Conservation (phyloP, 129 eudicot species). For the Flaveria ramosissima region DNA sequence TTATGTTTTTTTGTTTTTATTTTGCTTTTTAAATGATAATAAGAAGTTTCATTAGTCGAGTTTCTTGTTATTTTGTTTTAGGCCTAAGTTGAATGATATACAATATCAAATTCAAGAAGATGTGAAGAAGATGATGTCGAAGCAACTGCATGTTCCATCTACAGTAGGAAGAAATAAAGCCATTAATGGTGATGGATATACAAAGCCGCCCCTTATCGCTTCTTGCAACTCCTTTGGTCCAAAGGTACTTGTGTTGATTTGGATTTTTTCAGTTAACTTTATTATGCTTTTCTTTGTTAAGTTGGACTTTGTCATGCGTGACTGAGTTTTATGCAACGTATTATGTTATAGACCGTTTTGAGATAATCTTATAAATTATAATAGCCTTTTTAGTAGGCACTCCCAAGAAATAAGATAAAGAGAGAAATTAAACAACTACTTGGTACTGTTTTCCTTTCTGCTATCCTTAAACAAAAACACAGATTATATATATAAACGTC, state of each 20-base stretch:
- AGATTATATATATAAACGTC: too few species aligned
- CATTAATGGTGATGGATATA: constrained; percentile 23
- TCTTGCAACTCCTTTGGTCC: constrained; percentile 90
- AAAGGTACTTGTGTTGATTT: constrained; percentile 51
- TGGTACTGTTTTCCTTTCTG: too few species aligned
- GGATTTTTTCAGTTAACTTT: not conserved
- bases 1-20: not conserved
- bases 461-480: too few species aligned
- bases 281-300: not conserved
- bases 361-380: too few species aligned
- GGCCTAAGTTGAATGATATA: constrained; percentile 75
- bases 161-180: constrained; percentile 30
- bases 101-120: constrained; percentile 70
- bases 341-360: too few species aligned
- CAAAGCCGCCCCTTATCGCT: constrained; percentile 70
- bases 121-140: constrained; percentile 88
- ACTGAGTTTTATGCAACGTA: not conserved
- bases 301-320: not conserved
- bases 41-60: not conserved
- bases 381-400: too few species aligned
- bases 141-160: constrained; percentile 59
- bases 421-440: too few species aligned
- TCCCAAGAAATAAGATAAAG: too few species aligned
- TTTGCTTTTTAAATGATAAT: not conserved
- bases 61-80: constrained; percentile 27